Conservation (phyloP, 2,329 filamentous ascomycete genomes). For the Curvularia sp. region DNA sequence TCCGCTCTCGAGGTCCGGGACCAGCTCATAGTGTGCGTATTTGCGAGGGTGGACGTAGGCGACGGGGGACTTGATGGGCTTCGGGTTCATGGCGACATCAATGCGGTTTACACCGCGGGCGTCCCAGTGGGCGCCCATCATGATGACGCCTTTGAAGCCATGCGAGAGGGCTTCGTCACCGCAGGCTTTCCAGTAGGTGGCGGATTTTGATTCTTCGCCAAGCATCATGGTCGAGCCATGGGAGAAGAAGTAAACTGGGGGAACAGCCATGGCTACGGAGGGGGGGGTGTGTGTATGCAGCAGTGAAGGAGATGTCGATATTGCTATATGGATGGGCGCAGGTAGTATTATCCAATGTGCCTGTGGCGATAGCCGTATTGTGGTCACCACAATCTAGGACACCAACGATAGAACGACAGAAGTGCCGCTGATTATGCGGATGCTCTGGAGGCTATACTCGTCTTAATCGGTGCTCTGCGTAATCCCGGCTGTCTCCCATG, state of each 20-base stretch:
- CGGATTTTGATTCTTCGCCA: slow-evolving; percentile 67
- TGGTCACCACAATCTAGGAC: neutral
- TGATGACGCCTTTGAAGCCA: slow-evolving; percentile 68
- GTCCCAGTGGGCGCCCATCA: slow-evolving; percentile 76
- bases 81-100: slow-evolving; percentile 67
- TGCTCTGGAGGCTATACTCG: slow-evolving; percentile 2
- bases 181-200: slow-evolving; percentile 70
- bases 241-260: slow-evolving; percentile 72
- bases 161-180: slow-evolving; percentile 68
- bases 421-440: neutral
- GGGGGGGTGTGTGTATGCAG: neutral
- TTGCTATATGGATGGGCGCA: neutral
- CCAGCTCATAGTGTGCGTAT: slow-evolving; percentile 68
- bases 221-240: slow-evolving; percentile 78
- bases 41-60: slow-evolving; percentile 72
- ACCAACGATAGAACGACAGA: neutral
- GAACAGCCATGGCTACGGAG: slow-evolving; percentile 38
- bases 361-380: neutral
- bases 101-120: slow-evolving; percentile 61
- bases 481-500: neutral
- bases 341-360: neutral
- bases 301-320: neutral
- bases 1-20: slow-evolving; percentile 64
- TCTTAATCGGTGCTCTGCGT: neutral
- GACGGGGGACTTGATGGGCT: slow-evolving; percentile 67